These are phyloP conservation scores for Vavraia culicis DNA, from an alignment of 371 early-diverging fungal genomes.

Conservation along the genomic window DNA sequence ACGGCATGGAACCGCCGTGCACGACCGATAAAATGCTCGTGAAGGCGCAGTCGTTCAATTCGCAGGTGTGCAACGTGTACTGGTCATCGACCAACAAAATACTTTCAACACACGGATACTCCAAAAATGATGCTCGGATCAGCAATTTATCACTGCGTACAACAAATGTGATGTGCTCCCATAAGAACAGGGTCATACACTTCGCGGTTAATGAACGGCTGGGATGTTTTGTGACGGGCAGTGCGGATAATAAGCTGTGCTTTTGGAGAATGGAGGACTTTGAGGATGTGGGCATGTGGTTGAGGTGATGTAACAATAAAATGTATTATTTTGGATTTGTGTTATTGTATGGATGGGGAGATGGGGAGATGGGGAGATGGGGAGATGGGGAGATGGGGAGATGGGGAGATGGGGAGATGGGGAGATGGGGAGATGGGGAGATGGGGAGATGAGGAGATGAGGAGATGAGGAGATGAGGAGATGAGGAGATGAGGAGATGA, in stretches of 20 bases:
- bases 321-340: too few relatives aligned
- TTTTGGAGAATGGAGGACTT: conserved; percentile 37
- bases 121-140: conserved; percentile 42
- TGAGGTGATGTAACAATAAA: conserved; percentile 3
- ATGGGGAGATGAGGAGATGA: too few relatives aligned
- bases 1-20: too few relatives aligned
- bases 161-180: conserved; percentile 28
- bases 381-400: too few relatives aligned
- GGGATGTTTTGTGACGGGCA: conserved; percentile 42
- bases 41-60: conserved; percentile 29
- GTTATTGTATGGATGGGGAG: too few relatives aligned
- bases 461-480: too few relatives aligned
- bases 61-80: conserved; percentile 42
- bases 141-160: conserved; percentile 10
- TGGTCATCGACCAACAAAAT: conserved; percentile 39
- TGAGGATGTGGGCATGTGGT: conserved; percentile 1
- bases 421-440: too few relatives aligned
- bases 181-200: conserved; percentile 43
- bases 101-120: conserved; percentile 43
- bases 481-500: too few relatives aligned
- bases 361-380: too few relatives aligned
- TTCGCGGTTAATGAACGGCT: conserved; percentile 39
- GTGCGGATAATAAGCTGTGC: conserved; percentile 36
- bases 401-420: too few relatives aligned
- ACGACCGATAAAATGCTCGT: conserved; percentile 3